Evolutionary conservation across 768 basidiomycete genomes (phyloP).

Genomic region (Daedalea quercina): DNA sequence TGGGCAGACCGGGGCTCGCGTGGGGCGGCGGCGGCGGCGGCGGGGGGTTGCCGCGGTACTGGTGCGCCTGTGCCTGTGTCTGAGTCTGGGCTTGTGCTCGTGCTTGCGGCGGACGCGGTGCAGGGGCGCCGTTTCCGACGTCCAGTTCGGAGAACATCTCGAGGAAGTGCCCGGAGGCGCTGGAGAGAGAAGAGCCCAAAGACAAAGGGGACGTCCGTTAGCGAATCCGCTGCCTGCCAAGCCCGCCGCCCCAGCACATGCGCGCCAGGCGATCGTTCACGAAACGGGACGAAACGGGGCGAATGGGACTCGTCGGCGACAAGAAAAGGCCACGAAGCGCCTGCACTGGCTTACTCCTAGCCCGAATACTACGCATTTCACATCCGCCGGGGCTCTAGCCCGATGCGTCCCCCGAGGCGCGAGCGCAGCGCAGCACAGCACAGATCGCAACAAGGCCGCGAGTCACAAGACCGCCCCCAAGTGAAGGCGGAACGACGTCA

Average conservation of each 20-base stretch:
- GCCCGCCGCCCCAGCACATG: too few relatives aligned
- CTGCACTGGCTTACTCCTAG: too few relatives aligned
- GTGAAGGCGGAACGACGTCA: background rate
- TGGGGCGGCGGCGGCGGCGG: constrained; percentile 1
- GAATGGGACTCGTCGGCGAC: background rate
- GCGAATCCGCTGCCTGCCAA: too few relatives aligned
- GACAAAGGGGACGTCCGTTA: too few relatives aligned
- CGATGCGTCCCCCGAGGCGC: background rate
- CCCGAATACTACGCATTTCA: background rate
- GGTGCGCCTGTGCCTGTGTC: constrained; percentile 5
- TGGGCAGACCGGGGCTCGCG: background rate
- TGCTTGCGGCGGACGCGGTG: background rate
- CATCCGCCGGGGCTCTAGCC: background rate
- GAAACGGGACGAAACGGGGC: background rate
- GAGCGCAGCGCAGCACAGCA: background rate
- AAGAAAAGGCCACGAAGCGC: too few relatives aligned
- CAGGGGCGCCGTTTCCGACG: constrained; percentile 10
- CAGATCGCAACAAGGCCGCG: constrained; percentile 1
- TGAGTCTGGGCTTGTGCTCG: constrained; percentile 4
- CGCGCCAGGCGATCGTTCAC: too few relatives aligned
- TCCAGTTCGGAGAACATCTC: constrained; percentile 18
- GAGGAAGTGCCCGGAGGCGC: constrained; percentile 16
- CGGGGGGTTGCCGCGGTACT: too few relatives aligned
- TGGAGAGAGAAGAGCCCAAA: constrained; percentile 1
- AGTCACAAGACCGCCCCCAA: background rate